Evolutionary conservation across 805 yeast species (phyloP).

Genomic region (Maudiozyma serrabonitensis): DNA sequence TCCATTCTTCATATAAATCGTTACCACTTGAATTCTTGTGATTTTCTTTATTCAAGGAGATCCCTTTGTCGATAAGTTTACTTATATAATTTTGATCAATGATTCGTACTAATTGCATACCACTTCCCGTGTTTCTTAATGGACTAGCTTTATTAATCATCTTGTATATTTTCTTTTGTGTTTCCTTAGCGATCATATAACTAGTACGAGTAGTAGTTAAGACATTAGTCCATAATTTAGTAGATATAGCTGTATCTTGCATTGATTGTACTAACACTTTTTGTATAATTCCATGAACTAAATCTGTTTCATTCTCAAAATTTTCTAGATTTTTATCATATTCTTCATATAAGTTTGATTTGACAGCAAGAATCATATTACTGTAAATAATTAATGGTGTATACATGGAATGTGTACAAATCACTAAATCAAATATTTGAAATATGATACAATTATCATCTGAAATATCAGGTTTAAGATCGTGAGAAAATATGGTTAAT

Average conservation of each 20-base stretch:
- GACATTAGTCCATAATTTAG: neutral
- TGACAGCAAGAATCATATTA: constrained; percentile 39
- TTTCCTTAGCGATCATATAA: neutral
- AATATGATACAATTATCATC: constrained; percentile 31
- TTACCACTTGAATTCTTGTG: neutral
- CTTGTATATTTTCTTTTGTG: constrained; percentile 3
- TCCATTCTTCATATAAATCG: neutral
- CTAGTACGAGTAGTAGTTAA: constrained; percentile 5
- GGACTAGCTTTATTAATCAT: constrained; percentile 23
- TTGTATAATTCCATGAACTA: constrained; percentile 34
- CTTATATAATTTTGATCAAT: constrained; percentile 5
- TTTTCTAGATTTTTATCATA: constrained; percentile 13
- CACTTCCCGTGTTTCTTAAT: constrained; percentile 20
- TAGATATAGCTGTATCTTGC: neutral
- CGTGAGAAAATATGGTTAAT: constrained; percentile 73
- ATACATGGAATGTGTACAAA: constrained; percentile 46
- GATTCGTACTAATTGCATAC: constrained; percentile 1
- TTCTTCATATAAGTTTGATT: constrained; percentile 34
- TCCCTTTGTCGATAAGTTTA: constrained; percentile 12
- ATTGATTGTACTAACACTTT: constrained; percentile 25
- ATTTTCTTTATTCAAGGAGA: constrained; percentile 9
- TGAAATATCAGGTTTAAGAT: constrained; percentile 29
- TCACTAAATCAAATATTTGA: constrained; percentile 58
- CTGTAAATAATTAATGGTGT: constrained; percentile 53
- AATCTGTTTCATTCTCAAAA: constrained; percentile 28